Evolutionary conservation across 2,329 filamentous ascomycete genomes (phyloP).

Genomic region (Chaetomiaceae sp.): DNA sequence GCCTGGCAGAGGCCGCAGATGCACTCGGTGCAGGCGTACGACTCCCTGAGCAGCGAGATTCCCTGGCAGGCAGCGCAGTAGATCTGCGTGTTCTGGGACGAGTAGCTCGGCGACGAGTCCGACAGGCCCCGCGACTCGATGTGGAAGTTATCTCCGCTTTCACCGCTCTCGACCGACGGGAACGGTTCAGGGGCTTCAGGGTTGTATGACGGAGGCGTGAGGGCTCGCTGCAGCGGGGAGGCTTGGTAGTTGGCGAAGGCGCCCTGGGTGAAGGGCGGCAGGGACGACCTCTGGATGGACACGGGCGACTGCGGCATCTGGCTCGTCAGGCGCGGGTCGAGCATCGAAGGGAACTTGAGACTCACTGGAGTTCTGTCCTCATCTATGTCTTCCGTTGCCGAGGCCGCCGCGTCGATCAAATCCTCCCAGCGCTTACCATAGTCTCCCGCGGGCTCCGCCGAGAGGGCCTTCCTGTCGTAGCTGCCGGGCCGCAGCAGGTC

Average conservation of each 20-base stretch:
- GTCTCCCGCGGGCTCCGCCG: slow-evolving; percentile 73
- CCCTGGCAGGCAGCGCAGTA: slow-evolving; percentile 86
- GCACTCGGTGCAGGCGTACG: slow-evolving; percentile 92
- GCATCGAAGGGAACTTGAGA: slow-evolving; percentile 33
- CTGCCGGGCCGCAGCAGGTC: slow-evolving; percentile 59
- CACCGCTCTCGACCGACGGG: slow-evolving; percentile 77
- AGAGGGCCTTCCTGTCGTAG: slow-evolving; percentile 75
- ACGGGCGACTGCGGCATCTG: slow-evolving; percentile 61
- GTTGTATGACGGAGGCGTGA: slow-evolving; percentile 73
- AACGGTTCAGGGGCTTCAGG: slow-evolving; percentile 70
- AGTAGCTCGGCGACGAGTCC: slow-evolving; percentile 67
- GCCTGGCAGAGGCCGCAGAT: slow-evolving; percentile 87
- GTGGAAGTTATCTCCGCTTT: slow-evolving; percentile 66
- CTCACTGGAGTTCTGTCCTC: slow-evolving; percentile 85
- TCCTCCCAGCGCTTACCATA: slow-evolving; percentile 95
- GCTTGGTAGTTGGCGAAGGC: slow-evolving; percentile 66
- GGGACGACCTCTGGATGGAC: slow-evolving; percentile 55
- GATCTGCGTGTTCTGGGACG: slow-evolving; percentile 73
- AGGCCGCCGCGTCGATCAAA: slow-evolving; percentile 86
- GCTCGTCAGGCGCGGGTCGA: slow-evolving; percentile 38
- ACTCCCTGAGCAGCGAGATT: slow-evolving; percentile 70
- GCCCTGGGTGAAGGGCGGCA: slow-evolving; percentile 56
- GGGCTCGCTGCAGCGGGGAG: slow-evolving; percentile 81
- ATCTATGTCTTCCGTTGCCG: slow-evolving; percentile 83
- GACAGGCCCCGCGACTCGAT: slow-evolving; percentile 59